These are phyloP conservation scores for Chaetoscypha palmicola DNA, from an alignment of 2,329 filamentous ascomycete species.

Conservation along the genomic window DNA sequence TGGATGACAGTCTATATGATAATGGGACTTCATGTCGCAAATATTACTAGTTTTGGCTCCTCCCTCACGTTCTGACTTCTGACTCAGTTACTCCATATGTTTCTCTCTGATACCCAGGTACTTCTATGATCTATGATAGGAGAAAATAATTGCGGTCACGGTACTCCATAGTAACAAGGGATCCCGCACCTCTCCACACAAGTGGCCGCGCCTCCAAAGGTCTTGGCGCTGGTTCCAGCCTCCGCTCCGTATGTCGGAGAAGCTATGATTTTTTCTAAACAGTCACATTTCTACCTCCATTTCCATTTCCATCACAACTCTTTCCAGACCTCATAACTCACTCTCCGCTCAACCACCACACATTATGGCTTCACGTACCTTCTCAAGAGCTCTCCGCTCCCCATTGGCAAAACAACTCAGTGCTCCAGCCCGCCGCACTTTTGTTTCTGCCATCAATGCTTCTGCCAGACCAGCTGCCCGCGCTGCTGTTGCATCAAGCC, in stretches of 20 bases:
- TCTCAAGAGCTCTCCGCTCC: constrained; percentile 60
- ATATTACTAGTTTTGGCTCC: too few species aligned
- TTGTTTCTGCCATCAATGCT: constrained; percentile 52
- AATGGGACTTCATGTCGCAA: too few species aligned
- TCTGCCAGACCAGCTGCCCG: constrained; percentile 44
- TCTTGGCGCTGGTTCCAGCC: not conserved
- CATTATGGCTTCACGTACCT: constrained; percentile 73
- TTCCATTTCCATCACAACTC: constrained; percentile 5
- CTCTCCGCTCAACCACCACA: constrained; percentile 20
- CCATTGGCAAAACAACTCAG: constrained; percentile 58
- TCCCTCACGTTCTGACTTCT: too few species aligned
- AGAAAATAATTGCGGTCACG: too few species aligned
- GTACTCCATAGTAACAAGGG: too few species aligned
- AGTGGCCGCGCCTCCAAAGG: too few species aligned
- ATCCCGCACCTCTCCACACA: too few species aligned
- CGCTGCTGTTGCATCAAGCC: constrained; percentile 37
- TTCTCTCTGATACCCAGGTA: too few species aligned
- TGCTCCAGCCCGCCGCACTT: constrained; percentile 54
- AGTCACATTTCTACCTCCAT: constrained; percentile 2
- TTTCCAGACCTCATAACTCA: too few species aligned
- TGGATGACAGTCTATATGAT: too few species aligned
- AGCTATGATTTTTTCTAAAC: constrained; percentile 14
- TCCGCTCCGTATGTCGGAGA: constrained; percentile 12
- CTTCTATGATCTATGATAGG: too few species aligned
- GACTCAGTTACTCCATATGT: too few species aligned